phyloP scores from a whole-genome alignment of 306 rosid species.

The Prosopis cineraria region DNA sequence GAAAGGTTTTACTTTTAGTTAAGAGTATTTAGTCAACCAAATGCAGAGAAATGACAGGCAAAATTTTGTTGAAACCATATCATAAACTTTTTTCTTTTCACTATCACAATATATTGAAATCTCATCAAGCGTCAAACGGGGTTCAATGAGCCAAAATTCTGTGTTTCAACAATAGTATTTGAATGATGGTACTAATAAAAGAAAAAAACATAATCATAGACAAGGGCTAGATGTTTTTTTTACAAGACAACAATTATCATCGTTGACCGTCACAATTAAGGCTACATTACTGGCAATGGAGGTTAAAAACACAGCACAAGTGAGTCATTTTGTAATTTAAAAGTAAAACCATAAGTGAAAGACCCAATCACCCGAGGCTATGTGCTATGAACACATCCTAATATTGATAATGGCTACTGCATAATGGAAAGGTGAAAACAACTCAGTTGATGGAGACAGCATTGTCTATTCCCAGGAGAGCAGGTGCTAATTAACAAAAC shows the following conservation, averaged over 20 bases:
- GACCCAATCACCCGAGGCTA: conserved; percentile 31
- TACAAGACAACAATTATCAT: conserved; percentile 59
- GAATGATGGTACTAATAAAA: conserved; percentile 52
- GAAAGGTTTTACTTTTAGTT: conserved; percentile 22
- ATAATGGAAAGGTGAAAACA: conserved; percentile 48
- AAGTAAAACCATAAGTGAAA: conserved; percentile 32
- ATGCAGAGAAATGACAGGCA: conserved; percentile 30
- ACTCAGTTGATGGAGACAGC: conserved; percentile 49
- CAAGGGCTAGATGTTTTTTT: conserved; percentile 43
- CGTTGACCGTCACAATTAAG: conserved; percentile 40
- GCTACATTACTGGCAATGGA: conserved; percentile 24
- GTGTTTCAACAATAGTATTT: conserved; percentile 39
- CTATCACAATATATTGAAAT: conserved; percentile 36
- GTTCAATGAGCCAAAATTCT: conserved; percentile 43
- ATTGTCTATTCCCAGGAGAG: conserved; percentile 51
- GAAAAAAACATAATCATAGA: conserved; percentile 70
- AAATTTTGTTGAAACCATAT: conserved; percentile 47
- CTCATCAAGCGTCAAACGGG: conserved; percentile 31
- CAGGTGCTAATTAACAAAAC: conserved; percentile 41
- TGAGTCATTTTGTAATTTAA: conserved; percentile 23
- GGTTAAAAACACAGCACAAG: conserved; percentile 28
- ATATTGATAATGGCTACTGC: conserved; percentile 41
- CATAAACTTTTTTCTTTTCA: conserved; percentile 42
- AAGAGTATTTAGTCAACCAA: conserved; percentile 39
- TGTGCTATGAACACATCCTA: conserved; percentile 30